Evolutionary conservation across 2,329 filamentous ascomycete species (phyloP), one percentile per base, ranked within the genome.

Genomic region (Ascochyta viciae-villosae): DNA sequence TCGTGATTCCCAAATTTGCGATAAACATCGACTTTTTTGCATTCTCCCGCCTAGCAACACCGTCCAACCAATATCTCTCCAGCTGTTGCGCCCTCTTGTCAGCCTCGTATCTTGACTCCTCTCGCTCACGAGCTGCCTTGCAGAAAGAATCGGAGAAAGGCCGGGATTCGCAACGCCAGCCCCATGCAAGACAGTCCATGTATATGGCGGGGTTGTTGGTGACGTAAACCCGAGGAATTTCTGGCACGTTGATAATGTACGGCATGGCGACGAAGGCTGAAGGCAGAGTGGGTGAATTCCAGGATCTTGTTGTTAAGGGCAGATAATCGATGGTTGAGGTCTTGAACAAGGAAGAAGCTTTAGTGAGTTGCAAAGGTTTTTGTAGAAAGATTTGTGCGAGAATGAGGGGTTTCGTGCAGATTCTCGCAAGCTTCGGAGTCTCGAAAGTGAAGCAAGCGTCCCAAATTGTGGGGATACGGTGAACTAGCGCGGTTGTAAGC

Each of bases 191-290:
- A 22, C 52, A 60, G 41, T 67, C 63, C 23, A 69, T 57, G 48
- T 58, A 66, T 37, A 69, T 65, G n/a, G 33, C 49, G 1, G 60
- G 58, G 39, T 66, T 57, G 40, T 66, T 64, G 39, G 61, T 65
- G 41, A 67, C 54, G 48, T 59, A 68, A 12, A 58, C 55, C 4
- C 57, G 57, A n/a, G 56, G 57, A 24, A 50, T 52, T 15, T 33
- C 39, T 3, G 62, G 64, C 6, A 58, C 56, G 33, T 58, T 50
- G 47, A 66, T 64, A 27, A 68, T 57, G 53, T 68, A 68, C 3
- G 65, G 64, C 65, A 68, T 68, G 7, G 9, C 57, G 26, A 13
- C 38, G 16, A n/a, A 3, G 27, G 6, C n/a, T 6, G 24, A 27
- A 29, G 29, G 16, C 22, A 19, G n/a, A 19, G 22, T 16, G 22